Evolutionary conservation across 805 yeast genomes (phyloP).

Genomic region (Monosporozyma aerobia): DNA sequence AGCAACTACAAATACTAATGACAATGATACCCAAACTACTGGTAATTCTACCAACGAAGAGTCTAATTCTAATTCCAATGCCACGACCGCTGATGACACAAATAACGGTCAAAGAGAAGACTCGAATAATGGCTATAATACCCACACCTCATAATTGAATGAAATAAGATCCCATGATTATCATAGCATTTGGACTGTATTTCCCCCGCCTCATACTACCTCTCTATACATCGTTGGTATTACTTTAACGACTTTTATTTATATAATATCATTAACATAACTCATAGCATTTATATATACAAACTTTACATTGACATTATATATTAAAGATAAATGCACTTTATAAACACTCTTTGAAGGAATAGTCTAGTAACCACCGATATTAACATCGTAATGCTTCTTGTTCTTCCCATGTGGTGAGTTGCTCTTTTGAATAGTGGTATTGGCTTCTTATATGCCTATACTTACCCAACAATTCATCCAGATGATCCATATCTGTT

Average conservation of each 20-base stretch:
- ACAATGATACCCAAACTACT: not conserved
- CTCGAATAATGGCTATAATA: not conserved
- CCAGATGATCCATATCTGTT: conserved; percentile 24
- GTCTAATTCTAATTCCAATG: not conserved
- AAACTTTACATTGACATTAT: not conserved
- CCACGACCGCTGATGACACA: not conserved
- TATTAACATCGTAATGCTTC: conserved; percentile 5
- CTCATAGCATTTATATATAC: not conserved
- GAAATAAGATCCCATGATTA: not conserved
- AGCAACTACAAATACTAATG: not conserved
- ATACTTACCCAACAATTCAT: conserved; percentile 36
- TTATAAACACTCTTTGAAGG: not conserved
- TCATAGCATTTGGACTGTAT: not conserved
- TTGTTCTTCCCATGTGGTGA: conserved; percentile 34
- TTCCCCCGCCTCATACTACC: not conserved
- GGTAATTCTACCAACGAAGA: not conserved
- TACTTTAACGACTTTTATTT: not conserved
- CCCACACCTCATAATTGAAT: not conserved
- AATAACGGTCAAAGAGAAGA: not conserved
- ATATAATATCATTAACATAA: not conserved
- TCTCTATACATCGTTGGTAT: not conserved
- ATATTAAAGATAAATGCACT: conserved; percentile 1
- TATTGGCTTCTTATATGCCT: conserved; percentile 33
- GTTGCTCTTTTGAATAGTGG: conserved; percentile 39
- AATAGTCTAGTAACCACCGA: not conserved